Base-by-base conservation (phyloP, 495 filamentous ascomycete species). In the Aspergillus carlsbadensis region DNA sequence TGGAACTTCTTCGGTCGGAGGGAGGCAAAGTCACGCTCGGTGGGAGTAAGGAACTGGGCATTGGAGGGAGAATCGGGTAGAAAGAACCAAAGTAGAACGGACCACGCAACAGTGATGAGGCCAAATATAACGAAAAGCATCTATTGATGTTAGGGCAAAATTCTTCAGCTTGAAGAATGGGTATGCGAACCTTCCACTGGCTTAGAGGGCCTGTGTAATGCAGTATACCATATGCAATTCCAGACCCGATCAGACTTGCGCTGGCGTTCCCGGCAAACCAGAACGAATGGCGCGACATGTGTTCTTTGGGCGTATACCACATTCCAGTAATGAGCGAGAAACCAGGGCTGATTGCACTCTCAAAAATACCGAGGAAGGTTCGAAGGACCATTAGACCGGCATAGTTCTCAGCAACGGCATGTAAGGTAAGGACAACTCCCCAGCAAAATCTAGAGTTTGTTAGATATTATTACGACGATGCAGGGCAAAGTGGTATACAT, bases 261-360 rank as follows among this genome's bases (percentile, higher is more conserved):
- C 73, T 62, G 2, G 75, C 71, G 40, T 79, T 78, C 14, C 73
- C 77, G 4, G 75, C 71, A 57, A 79, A 82, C 79, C 79, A 82
- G 11, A 78, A 55, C 2, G 33, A 75, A 39, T 78, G 80, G 20
- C 80, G 70, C 5, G 81, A 61, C 3, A 77, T 72, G 43, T 82
- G 80, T 37, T 83, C 77, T 10, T 65, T 56, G 5, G 78, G 64
- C 1, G 77, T 82, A 59, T 80, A 72, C 59, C 65, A 65, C 60
- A 72, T 72, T 33, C 71, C 70, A 10, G 72, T 62, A 13, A 64
- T 59, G 17, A 62, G 22, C 5, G 54, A 60, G 13, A 58, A 63
- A 0, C 59, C 60, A 22, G 65, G 60, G n/a, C 50, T 58, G 24
- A 64, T 59, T 11, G 58, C 55, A 7, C 78, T 78, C 67, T 84